Base-by-base conservation (phyloP, 345 rosid genomes). In the Salix suchowensis region DNA sequence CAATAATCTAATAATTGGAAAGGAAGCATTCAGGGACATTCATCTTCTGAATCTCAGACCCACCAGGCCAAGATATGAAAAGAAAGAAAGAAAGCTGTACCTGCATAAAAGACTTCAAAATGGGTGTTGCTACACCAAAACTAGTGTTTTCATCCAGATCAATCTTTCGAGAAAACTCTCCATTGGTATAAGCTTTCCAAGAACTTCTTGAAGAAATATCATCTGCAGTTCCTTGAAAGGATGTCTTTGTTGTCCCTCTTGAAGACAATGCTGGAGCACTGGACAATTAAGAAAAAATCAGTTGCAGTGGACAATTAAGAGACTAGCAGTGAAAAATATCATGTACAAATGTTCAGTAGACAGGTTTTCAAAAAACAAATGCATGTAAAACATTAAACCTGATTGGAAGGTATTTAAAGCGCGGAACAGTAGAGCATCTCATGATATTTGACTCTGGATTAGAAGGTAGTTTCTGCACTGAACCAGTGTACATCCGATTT, bases 321-420 rank as follows among this genome's bases (percentile, higher is more conserved):
- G 9, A 65, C 68, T 34, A 65, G 34, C 16, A 75, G 28, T 7
- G 23, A 40, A 28, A 54, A 26, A 2, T 30, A 21, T 65, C 9
- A 32, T 15, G 68, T 8, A 13, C 39, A 65, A 18, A 26, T 65
- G 40, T 65, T 4, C 15, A 9, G 39, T 32, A 30, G 68, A 16
- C 19, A 32, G 16, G 36, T 26, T 30, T 26, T 18, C 64, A 9
- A 30, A 26, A 21, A 65, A 34, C 37, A 34, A 65, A 65, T 16
- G 21, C 16, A 24, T 10, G 23, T 4, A 73, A 78, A 52, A 74
- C 37, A 74, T 71, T 72, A 67, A 67, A 93, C 98, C 98, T 92
- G 85, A 93, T 96, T 67, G 99, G 98, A 79, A 96, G 95, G 86
- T 94, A 96, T 76, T 94, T 92, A 88, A 96, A 96, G 76, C 98